These are phyloP conservation scores for Claviceps sp. DNA, from an alignment of 2,329 filamentous ascomycete species.

Conservation along the genomic window DNA sequence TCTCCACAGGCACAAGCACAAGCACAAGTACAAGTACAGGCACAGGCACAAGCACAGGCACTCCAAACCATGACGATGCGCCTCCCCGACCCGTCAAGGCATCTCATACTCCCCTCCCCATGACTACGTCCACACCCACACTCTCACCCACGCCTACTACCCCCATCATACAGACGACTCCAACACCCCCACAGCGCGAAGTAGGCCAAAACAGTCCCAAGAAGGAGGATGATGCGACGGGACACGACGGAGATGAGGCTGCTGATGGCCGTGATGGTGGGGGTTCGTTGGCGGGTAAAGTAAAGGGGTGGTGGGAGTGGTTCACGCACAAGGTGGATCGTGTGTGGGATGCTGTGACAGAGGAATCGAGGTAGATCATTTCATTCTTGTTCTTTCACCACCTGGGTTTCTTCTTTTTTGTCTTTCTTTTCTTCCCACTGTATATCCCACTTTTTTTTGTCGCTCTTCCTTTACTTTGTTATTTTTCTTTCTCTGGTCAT, in stretches of 20 bases:
- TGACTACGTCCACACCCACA: not conserved
- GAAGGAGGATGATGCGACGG: not conserved
- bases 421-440: too few species aligned
- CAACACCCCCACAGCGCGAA: not conserved
- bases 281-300: slow-evolving; percentile 16
- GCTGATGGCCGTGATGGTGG: slow-evolving; percentile 6
- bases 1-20: not conserved
- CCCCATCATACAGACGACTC: not conserved
- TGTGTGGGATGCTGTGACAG: slow-evolving; percentile 31
- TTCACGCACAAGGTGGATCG: slow-evolving; percentile 32
- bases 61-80: not conserved
- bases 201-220: not conserved
- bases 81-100: slow-evolving; percentile 1
- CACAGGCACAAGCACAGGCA: not conserved
- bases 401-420: too few species aligned
- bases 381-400: not conserved
- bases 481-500: not conserved
- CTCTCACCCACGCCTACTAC: not conserved
- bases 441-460: not conserved
- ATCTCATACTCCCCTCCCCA: not conserved
- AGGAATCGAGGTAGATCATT: not conserved
- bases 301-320: slow-evolving; percentile 37
- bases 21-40: not conserved
- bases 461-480: not conserved
- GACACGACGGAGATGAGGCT: not conserved